These are phyloP conservation scores for Rhizopus delemar DNA, from an alignment of 371 early-diverging fungal species.

Conservation along the genomic window DNA sequence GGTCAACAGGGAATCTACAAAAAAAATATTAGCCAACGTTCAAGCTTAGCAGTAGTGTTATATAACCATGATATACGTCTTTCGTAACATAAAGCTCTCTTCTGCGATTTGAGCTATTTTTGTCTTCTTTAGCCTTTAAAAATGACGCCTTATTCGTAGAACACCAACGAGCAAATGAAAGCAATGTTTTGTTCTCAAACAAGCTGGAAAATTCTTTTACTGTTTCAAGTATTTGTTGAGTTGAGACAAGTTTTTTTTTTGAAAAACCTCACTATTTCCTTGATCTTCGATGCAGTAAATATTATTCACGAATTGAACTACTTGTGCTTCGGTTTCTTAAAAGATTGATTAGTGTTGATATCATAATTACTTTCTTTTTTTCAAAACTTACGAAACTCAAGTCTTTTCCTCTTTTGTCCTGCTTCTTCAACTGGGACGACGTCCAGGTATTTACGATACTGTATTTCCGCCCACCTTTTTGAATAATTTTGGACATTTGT, in stretches of 20 bases:
- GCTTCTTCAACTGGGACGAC: conserved; percentile 9
- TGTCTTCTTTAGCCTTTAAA: conserved; percentile 5
- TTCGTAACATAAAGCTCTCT: conserved; percentile 3
- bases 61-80: conserved; percentile 1
- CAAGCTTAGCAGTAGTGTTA: conserved; percentile 6
- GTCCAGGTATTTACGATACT: conserved; percentile 17
- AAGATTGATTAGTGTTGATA: conserved; percentile 2
- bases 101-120: neutral
- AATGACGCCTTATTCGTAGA: neutral
- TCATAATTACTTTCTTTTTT: conserved; percentile 16
- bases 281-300: conserved; percentile 8
- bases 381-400: conserved; percentile 10
- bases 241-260: neutral
- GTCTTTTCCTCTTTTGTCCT: conserved; percentile 12
- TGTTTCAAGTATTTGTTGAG: conserved; percentile 8
- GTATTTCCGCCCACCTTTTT: too few species aligned
- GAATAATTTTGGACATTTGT: too few species aligned
- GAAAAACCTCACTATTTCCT: conserved; percentile 5
- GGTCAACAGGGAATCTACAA: neutral
- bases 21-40: conserved; percentile 6
- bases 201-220: neutral
- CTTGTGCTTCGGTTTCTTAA: conserved; percentile 12
- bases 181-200: conserved; percentile 7
- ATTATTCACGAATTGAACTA: conserved; percentile 10
- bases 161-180: conserved; percentile 14